These are phyloP conservation scores for Sporisorium iseilematis-ciliati DNA, from an alignment of 1,284 basidiomycete genomes.

Conservation along the genomic window DNA sequence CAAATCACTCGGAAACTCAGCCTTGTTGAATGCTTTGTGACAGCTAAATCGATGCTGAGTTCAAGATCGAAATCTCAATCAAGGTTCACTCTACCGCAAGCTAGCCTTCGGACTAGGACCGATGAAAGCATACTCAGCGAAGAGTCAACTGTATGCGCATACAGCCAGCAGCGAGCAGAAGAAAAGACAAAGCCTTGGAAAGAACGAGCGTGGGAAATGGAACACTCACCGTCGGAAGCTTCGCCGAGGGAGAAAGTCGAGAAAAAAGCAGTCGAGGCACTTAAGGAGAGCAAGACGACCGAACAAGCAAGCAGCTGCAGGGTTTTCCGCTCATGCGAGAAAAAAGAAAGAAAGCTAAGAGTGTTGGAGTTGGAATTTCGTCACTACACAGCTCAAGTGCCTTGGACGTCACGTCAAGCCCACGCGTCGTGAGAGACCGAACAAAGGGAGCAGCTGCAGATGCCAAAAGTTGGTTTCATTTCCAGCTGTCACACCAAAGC, in stretches of 20 bases:
- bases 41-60: background rate
- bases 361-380: slow-evolving; percentile 1
- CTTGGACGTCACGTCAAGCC: slow-evolving; percentile 6
- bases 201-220: background rate
- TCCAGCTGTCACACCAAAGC: slow-evolving; percentile 14
- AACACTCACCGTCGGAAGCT: slow-evolving; percentile 1
- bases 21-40: background rate
- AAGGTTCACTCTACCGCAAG: background rate
- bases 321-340: slow-evolving; percentile 5
- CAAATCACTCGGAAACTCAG: background rate
- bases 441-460: background rate
- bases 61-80: background rate
- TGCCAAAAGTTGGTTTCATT: slow-evolving; percentile 2
- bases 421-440: background rate
- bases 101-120: background rate
- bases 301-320: background rate
- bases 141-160: slow-evolving; percentile 7
- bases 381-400: background rate
- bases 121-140: background rate
- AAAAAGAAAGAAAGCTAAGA: background rate
- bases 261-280: background rate
- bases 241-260: background rate
- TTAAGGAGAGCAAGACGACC: slow-evolving; percentile 1
- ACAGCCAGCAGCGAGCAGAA: background rate
- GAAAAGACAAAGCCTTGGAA: slow-evolving; percentile 3